Conservation (phyloP, 2,329 filamentous ascomycete species). For the Colletotrichum destructivum region DNA sequence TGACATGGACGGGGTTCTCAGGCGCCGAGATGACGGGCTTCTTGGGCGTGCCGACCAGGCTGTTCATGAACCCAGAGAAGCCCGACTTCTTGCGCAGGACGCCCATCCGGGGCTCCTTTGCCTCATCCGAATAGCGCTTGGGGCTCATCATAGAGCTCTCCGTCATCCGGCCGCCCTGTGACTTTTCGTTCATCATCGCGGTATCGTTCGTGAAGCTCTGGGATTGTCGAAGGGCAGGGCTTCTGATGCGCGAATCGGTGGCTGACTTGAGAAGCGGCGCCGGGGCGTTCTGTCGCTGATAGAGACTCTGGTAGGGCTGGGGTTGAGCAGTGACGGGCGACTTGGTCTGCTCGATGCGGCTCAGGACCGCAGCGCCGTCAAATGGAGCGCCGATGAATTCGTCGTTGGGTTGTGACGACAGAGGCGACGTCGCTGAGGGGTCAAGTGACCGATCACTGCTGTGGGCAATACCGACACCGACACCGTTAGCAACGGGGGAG, state of each 20-base stretch:
- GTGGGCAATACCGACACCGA: constrained; percentile 36
- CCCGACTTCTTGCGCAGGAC: constrained; percentile 87
- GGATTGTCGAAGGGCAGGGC: constrained; percentile 75
- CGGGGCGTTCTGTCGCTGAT: constrained; percentile 50
- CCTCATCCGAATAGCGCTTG: constrained; percentile 87
- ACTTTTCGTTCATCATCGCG: constrained; percentile 65
- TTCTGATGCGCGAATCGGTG: constrained; percentile 67
- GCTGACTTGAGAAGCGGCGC: constrained; percentile 62
- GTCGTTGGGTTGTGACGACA: constrained; percentile 58
- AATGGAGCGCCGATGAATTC: constrained; percentile 77
- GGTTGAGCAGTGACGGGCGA: constrained; percentile 48
- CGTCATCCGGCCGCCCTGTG: constrained; percentile 47
- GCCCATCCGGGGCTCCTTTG: constrained; percentile 72
- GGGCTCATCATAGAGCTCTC: constrained; percentile 67
- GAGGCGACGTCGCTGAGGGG: constrained; percentile 55
- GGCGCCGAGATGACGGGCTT: constrained; percentile 97
- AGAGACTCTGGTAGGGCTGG: constrained; percentile 45
- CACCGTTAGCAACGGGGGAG: constrained; percentile 45
- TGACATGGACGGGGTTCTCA: constrained; percentile 97
- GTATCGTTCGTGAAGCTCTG: constrained; percentile 73
- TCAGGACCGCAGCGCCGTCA: constrained; percentile 74
- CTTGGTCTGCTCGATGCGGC: constrained; percentile 70
- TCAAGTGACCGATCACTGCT: constrained; percentile 51
- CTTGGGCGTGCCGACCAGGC: constrained; percentile 85
- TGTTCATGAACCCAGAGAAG: constrained; percentile 90